Evolutionary conservation across 306 rosid genomes (phyloP).

Genomic region (Sicyos edulis): DNA sequence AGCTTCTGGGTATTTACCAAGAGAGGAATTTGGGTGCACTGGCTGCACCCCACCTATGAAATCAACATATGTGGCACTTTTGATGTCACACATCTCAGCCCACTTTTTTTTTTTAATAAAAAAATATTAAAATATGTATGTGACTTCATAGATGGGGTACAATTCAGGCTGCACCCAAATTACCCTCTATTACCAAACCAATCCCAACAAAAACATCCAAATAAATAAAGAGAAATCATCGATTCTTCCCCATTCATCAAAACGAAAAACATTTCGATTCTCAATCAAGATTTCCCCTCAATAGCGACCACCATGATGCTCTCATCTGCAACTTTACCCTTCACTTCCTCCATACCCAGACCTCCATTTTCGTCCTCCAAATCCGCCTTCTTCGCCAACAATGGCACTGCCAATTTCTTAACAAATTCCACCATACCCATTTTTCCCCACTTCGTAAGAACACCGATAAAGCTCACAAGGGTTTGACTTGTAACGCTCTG

Average conservation of each 20-base stretch:
- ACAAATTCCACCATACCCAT: slow-evolving; percentile 23
- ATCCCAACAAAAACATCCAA: not conserved
- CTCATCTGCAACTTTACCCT: slow-evolving; percentile 41
- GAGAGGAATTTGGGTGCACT: no score
- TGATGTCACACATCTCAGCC: no score
- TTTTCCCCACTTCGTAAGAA: slow-evolving; percentile 20
- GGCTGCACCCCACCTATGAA: no score
- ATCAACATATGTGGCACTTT: no score
- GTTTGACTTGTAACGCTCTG: slow-evolving; percentile 66
- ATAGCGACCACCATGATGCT: slow-evolving; percentile 37
- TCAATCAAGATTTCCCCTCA: not conserved
- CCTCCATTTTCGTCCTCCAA: slow-evolving; percentile 40
- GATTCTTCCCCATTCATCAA: not conserved
- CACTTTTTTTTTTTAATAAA: no score
- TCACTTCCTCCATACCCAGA: slow-evolving; percentile 35
- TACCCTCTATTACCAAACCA: not conserved
- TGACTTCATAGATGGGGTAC: no score
- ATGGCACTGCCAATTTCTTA: slow-evolving; percentile 26
- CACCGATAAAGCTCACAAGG: slow-evolving; percentile 31
- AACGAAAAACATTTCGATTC: not conserved
- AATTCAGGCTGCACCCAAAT: no score
- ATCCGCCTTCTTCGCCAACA: slow-evolving; percentile 34
- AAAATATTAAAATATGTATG: no score
- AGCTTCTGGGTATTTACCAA: no score
- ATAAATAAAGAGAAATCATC: not conserved